A percentile compares a stretch with the other conserved stretches of the same genome.
These are phyloP conservation scores for Mucor racemosus DNA, from an alignment of 371 early-diverging fungal species.

Conservation along the genomic window DNA sequence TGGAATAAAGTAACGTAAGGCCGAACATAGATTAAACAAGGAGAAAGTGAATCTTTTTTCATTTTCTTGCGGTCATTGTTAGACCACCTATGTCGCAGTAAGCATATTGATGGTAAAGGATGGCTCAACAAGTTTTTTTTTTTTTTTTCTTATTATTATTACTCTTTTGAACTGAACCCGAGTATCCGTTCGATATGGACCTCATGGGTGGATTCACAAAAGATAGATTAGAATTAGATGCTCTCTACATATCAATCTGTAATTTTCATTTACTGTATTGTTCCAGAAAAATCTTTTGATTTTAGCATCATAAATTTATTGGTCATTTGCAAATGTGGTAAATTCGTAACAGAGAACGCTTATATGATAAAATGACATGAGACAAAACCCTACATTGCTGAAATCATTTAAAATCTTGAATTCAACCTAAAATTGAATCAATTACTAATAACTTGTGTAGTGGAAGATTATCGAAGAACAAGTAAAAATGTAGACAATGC, in stretches of 20 bases:
- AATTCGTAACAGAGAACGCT: slow-evolving; percentile 12
- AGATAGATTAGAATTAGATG: slow-evolving; percentile 19
- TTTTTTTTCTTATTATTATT: background rate
- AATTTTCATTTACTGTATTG: background rate
- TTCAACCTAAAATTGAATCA: background rate
- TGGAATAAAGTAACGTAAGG: slow-evolving; percentile 50
- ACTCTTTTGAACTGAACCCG: slow-evolving; percentile 38
- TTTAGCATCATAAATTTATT: background rate
- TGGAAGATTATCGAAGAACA: slow-evolving; percentile 49
- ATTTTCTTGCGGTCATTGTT: slow-evolving; percentile 34
- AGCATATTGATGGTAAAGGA: slow-evolving; percentile 48
- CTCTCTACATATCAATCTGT: slow-evolving; percentile 2
- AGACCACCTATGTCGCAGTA: slow-evolving; percentile 38
- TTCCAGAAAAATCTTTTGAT: background rate
- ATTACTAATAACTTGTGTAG: slow-evolving; percentile 16
- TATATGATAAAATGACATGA: slow-evolving; percentile 8
- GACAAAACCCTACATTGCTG: slow-evolving; percentile 5
- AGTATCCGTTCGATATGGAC: slow-evolving; percentile 15
- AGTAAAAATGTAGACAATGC: slow-evolving; percentile 21
- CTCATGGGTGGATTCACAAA: slow-evolving; percentile 32
- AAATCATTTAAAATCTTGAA: slow-evolving; percentile 1
- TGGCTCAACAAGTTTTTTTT: slow-evolving; percentile 38
- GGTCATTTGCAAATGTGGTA: slow-evolving; percentile 2
- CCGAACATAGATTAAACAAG: slow-evolving; percentile 49
- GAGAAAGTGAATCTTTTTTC: background rate